Conservation (phyloP, 2,329 filamentous ascomycete genomes). For the Ascocoryne sarcoides region DNA sequence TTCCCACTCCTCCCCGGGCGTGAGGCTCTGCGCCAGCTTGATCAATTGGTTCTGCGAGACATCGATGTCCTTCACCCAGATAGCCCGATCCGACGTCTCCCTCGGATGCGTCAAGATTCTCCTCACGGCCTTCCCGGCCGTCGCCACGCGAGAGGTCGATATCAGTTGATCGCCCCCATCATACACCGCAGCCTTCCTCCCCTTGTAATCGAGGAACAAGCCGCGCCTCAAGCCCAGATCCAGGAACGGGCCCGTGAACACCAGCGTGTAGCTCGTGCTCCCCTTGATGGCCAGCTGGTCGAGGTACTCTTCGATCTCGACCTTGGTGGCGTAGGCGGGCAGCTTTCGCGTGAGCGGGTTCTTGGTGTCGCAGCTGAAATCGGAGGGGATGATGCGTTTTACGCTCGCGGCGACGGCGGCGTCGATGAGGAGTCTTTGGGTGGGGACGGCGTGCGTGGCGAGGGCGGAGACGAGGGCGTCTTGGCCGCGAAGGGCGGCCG, state of each 20-base stretch:
- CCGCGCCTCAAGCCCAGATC: constrained; percentile 41
- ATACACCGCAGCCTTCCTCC: constrained; percentile 34
- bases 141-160: constrained; percentile 37
- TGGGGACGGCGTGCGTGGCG: constrained; percentile 22
- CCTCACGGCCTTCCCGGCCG: constrained; percentile 40
- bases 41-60: constrained; percentile 36
- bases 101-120: constrained; percentile 40
- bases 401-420: constrained; percentile 49
- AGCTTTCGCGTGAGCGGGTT: constrained; percentile 32
- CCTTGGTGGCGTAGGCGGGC: constrained; percentile 43
- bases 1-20: constrained; percentile 24
- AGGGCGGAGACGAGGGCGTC: constrained; percentile 49
- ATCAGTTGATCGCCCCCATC: constrained; percentile 43
- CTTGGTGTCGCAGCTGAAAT: constrained; percentile 40
- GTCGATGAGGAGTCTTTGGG: constrained; percentile 44
- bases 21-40: constrained; percentile 26
- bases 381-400: constrained; percentile 51
- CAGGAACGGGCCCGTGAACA: constrained; percentile 46
- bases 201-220: constrained; percentile 38
- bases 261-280: constrained; percentile 43
- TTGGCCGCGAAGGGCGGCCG: constrained; percentile 41
- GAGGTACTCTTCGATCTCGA: constrained; percentile 34
- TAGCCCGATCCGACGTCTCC: constrained; percentile 42
- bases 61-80: constrained; percentile 39
- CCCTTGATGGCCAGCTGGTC: constrained; percentile 31